phyloP scores from a whole-genome alignment of 352 stramenopile genomes.

The Pythium monospermum region DNA sequence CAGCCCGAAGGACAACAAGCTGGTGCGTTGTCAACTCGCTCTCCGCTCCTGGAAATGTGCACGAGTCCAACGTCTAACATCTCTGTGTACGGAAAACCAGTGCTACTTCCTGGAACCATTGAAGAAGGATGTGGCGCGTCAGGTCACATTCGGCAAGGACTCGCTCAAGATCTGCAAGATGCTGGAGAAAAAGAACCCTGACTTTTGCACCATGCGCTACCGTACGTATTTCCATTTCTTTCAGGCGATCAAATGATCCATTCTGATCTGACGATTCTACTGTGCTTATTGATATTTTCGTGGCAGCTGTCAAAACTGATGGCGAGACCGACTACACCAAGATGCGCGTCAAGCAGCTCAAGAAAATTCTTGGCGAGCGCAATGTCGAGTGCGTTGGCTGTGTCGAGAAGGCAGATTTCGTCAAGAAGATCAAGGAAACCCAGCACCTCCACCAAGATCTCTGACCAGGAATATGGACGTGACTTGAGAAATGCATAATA shows the following conservation, averaged over 20 bases:
- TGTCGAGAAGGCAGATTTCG: slow-evolving; percentile 94
- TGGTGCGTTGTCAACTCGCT: slow-evolving; percentile 39
- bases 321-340: slow-evolving; percentile 93
- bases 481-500: slow-evolving; percentile 12
- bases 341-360: slow-evolving; percentile 94
- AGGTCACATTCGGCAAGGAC: slow-evolving; percentile 91
- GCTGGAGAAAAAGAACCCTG: slow-evolving; percentile 92
- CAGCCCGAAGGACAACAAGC: slow-evolving; percentile 88
- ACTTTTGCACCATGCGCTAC: slow-evolving; percentile 94
- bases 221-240: slow-evolving; percentile 75
- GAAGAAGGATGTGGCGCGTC: slow-evolving; percentile 92
- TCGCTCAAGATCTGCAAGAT: slow-evolving; percentile 92
- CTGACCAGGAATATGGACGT: slow-evolving; percentile 33
- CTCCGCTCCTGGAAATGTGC: no score
- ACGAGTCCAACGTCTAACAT: neutral
- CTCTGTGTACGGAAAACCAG: slow-evolving; percentile 21
- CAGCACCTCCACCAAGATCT: slow-evolving; percentile 78
- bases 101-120: slow-evolving; percentile 94
- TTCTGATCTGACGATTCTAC: neutral
- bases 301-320: slow-evolving; percentile 89
- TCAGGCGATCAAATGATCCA: neutral
- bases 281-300: neutral
- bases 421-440: slow-evolving; percentile 92
- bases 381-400: slow-evolving; percentile 92
- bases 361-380: slow-evolving; percentile 91